These are phyloP conservation scores for Lentinula boryana DNA, from an alignment of 768 basidiomycete genomes.

Conservation along the genomic window DNA sequence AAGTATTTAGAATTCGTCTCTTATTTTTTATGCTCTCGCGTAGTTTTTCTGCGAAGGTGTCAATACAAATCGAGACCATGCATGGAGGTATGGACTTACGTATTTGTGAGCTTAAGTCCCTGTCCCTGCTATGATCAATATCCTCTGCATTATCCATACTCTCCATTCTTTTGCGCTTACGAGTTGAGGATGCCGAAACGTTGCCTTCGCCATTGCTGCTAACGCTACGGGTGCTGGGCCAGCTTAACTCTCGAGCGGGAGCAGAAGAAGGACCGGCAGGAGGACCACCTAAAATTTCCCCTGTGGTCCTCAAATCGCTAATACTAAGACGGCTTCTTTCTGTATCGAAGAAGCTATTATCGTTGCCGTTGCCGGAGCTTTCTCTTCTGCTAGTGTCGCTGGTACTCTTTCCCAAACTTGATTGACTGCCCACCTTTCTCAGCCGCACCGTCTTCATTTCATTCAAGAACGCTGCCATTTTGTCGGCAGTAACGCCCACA, in stretches of 20 bases:
- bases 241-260: background rate
- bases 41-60: background rate
- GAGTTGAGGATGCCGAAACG: background rate
- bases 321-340: constrained; percentile 2
- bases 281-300: background rate
- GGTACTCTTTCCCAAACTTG: background rate
- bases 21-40: constrained; percentile 6
- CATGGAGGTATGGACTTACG: background rate
- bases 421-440: constrained; percentile 42
- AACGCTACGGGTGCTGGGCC: constrained; percentile 1
- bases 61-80: background rate
- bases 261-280: background rate
- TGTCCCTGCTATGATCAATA: background rate
- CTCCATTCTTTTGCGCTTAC: constrained; percentile 23
- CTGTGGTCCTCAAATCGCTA: background rate
- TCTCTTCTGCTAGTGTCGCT: constrained; percentile 7
- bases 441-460: constrained; percentile 76
- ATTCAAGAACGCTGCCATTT: constrained; percentile 76
- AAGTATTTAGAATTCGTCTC: constrained; percentile 29
- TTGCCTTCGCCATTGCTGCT: background rate
- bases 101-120: background rate
- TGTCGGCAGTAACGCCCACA: constrained; percentile 69
- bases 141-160: constrained; percentile 3
- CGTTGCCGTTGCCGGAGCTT: constrained; percentile 1
- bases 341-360: background rate